Evolutionary conservation across 768 basidiomycete genomes (phyloP), one percentile per base, ranked within the genome.

Genomic region (Kwoniella heveanensis): DNA sequence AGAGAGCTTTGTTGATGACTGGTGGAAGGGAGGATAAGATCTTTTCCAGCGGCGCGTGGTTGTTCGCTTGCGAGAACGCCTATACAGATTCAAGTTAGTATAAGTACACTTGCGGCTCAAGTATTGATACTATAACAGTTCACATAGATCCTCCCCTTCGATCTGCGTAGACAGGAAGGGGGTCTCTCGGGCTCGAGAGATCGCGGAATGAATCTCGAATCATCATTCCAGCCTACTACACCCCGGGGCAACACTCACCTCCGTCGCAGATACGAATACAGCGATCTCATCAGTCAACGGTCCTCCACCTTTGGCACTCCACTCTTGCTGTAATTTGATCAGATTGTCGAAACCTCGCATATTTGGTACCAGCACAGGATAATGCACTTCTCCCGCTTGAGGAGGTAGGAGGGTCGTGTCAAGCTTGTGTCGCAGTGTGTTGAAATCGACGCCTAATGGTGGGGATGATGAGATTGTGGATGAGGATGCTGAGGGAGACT

Each of bases 261-360:
- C 91, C 0, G 92, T 90, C 0, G 92, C 90, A 0, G 91, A 88
- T 19, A 90, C 88, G 80, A 97, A 95, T 58, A 98, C 85, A 7
- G 92, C 86, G 26, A 98, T 87, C 75, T 96, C 93, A 74, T 90
- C 86, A 0, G 90, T 86, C 4, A 87, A 83, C 0, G 85, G 85
- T 2, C 84, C 63, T 30, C 54, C 54, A 4, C 10, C 81, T 66
- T 60, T 65, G 13, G 66, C 68, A 39, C 71, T 75, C 4, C 80
- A 79, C 62, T 83, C 73, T 39, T 82, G 76, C 54, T 91, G 85
- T 12, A 91, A 80, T 1, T 81, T 72, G 26, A 90, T 75, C 54
- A 93, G 84, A 29, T 85, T 83, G 49, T 90, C 86, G 15, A 94
- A 82, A 2, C 90, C 91, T 58, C 86, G 87, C 72, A 86, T 82